A percentile compares a stretch with the other conserved stretches of the same genome.
Conservation (phyloP, 768 basidiomycete genomes). For the Cyclocybe aegerita region DNA sequence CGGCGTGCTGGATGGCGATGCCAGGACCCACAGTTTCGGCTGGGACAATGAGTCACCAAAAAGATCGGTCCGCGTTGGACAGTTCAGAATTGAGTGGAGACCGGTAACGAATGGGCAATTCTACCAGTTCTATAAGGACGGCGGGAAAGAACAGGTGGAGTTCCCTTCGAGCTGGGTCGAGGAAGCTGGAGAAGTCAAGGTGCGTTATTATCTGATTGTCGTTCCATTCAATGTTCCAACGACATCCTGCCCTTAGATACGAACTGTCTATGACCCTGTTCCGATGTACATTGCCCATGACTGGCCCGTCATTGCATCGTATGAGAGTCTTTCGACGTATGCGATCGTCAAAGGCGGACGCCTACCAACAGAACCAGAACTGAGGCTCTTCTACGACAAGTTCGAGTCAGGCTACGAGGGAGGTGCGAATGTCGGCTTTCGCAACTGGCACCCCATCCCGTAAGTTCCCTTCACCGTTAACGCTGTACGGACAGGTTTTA, state of each 20-base stretch:
- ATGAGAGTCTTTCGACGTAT: slow-evolving; percentile 75
- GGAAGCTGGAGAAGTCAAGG: slow-evolving; percentile 47
- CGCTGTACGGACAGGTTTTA: not conserved
- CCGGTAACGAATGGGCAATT: slow-evolving; percentile 92
- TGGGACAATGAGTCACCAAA: slow-evolving; percentile 94
- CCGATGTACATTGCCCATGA: slow-evolving; percentile 70
- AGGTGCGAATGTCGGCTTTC: slow-evolving; percentile 81
- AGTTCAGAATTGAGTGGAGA: slow-evolving; percentile 80
- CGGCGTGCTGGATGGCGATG: slow-evolving; percentile 28
- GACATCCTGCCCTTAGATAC: slow-evolving; percentile 44
- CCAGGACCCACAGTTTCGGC: slow-evolving; percentile 70
- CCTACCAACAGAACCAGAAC: slow-evolving; percentile 87
- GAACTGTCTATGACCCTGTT: slow-evolving; percentile 86
- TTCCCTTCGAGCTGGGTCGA: slow-evolving; percentile 78
- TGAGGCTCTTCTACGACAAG: slow-evolving; percentile 74
- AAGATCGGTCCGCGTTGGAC: slow-evolving; percentile 53
- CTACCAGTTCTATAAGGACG: slow-evolving; percentile 55
- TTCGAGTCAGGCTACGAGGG: slow-evolving; percentile 75
- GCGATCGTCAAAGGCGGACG: slow-evolving; percentile 90
- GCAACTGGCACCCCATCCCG: slow-evolving; percentile 94
- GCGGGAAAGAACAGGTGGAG: slow-evolving; percentile 43
- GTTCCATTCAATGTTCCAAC: not conserved
- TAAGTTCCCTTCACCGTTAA: slow-evolving; percentile 37
- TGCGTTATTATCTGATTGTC: slow-evolving; percentile 22
- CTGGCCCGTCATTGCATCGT: slow-evolving; percentile 87